Base-by-base conservation (phyloP, 2,329 filamentous ascomycete genomes). In the Talaromyces sp. region DNA sequence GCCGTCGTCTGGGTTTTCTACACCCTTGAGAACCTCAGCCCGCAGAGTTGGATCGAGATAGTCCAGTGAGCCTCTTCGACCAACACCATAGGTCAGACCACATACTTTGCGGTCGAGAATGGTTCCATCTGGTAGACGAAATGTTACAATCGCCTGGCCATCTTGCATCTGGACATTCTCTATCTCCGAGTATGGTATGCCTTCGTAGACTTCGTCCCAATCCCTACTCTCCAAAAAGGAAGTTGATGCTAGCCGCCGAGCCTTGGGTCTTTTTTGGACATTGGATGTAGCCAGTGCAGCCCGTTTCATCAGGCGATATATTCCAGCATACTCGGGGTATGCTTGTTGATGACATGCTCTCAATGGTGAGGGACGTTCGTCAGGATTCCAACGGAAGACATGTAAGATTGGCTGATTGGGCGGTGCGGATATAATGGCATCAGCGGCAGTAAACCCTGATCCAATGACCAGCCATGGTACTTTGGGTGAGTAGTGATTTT, bases 391-490 rank as follows among this genome's bases (percentile, higher is more conserved):
- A 68, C 82, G 82, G 69, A 81, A 87, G 57, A 86, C 69, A 65
- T 87, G 84, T n/a, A 86, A 71, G 50, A 87, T 80, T 58, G 77
- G 81, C 53, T 81, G 80, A n/a, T 73, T 66, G 14, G 75, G 69
- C 29, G 79, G 74, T 21, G 81, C 76, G 6, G 83, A 85, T 43
- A 86, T 81, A 55, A 86, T 86, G 3, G 82, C 75, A 71, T 87
- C 84, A 27, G 84, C 84, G 2, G 84, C 84, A 2, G 83, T 84
- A 69, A 86, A 87, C 0, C 84, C 84, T 9, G 84, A 86, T 6
- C 84, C 84, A 55, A 87, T 76, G 6, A 86, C 80, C 4, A 87
- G 75, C 1, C 86, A 67, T 0, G 83, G 81, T 3, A 67, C 64
- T 32, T 17, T 31, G 26, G 17, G 21, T 11, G 62, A 57, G 13